These are phyloP conservation scores for Myxozyma sirexii DNA, from an alignment of 805 yeast genomes.

Conservation along the genomic window DNA sequence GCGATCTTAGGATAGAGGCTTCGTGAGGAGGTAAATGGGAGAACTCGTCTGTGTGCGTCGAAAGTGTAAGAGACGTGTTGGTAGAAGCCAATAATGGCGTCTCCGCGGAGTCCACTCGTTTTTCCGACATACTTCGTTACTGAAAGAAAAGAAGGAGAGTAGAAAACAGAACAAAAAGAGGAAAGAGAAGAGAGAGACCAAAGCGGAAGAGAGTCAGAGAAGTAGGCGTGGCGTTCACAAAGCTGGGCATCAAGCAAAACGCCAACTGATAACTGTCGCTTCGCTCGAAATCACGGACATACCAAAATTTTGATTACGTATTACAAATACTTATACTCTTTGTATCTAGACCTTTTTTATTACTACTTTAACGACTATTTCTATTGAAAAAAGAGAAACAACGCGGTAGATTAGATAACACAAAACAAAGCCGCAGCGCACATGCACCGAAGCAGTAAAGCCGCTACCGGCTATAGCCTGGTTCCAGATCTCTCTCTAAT, in stretches of 20 bases:
- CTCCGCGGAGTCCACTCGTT: conserved; percentile 8
- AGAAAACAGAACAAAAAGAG: background rate
- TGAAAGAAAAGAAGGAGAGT: background rate
- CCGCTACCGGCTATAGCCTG: too few species aligned
- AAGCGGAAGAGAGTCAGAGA: background rate
- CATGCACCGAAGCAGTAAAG: too few species aligned
- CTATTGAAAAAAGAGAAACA: too few species aligned
- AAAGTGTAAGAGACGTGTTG: background rate
- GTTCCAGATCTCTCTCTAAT: too few species aligned
- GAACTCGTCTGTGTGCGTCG: conserved; percentile 30
- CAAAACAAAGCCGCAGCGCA: too few species aligned
- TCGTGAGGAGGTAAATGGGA: conserved; percentile 39
- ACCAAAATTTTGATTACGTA: too few species aligned
- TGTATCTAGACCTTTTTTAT: too few species aligned
- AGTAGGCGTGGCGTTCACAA: background rate
- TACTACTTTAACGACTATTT: too few species aligned
- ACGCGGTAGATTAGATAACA: too few species aligned
- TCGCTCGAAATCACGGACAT: too few species aligned
- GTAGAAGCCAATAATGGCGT: conserved; percentile 15
- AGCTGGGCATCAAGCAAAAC: background rate
- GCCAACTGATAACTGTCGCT: background rate
- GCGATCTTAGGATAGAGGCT: conserved; percentile 42
- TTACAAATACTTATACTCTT: too few species aligned
- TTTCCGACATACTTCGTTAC: conserved; percentile 3
- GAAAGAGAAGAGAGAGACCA: background rate